These are phyloP conservation scores for Proliferodiscus dingleyae DNA, from an alignment of 2,329 filamentous ascomycete genomes.

Conservation along the genomic window DNA sequence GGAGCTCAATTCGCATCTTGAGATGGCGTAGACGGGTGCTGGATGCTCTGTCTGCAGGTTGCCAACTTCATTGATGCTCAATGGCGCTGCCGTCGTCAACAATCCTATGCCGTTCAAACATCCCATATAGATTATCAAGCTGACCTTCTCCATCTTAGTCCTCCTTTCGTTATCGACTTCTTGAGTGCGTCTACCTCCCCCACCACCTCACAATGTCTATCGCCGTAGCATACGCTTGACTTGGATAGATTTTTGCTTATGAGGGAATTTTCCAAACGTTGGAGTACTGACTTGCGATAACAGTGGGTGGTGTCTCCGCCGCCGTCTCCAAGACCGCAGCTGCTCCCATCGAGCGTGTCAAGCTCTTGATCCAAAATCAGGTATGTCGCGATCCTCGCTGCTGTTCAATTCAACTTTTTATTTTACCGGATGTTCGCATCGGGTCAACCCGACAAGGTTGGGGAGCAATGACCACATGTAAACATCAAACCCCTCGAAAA, in stretches of 20 bases:
- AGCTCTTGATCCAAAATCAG: conserved; percentile 99
- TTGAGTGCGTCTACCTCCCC: conserved; percentile 70
- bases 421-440: conserved; percentile 14
- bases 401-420: neutral
- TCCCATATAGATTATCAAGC: conserved; percentile 13
- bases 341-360: conserved; percentile 99
- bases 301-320: conserved; percentile 99
- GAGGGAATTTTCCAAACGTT: conserved; percentile 4
- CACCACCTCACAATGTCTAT: conserved; percentile 9
- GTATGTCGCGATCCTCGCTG: conserved; percentile 50
- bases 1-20: conserved; percentile 22
- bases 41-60: conserved; percentile 2
- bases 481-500: neutral
- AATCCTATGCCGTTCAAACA: conserved; percentile 11
- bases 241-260: conserved; percentile 9
- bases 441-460: conserved; percentile 13
- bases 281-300: conserved; percentile 32
- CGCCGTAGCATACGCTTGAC: conserved; percentile 9
- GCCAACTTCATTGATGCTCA: conserved; percentile 19
- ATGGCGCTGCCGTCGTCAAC: conserved; percentile 20
- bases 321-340: conserved; percentile 99
- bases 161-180: conserved; percentile 91
- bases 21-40: conserved; percentile 15
- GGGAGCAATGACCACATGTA: neutral
- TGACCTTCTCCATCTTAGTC: conserved; percentile 45